These are phyloP conservation scores for Penicillium nordicum DNA, from an alignment of 2,329 filamentous ascomycete genomes.

Conservation along the genomic window DNA sequence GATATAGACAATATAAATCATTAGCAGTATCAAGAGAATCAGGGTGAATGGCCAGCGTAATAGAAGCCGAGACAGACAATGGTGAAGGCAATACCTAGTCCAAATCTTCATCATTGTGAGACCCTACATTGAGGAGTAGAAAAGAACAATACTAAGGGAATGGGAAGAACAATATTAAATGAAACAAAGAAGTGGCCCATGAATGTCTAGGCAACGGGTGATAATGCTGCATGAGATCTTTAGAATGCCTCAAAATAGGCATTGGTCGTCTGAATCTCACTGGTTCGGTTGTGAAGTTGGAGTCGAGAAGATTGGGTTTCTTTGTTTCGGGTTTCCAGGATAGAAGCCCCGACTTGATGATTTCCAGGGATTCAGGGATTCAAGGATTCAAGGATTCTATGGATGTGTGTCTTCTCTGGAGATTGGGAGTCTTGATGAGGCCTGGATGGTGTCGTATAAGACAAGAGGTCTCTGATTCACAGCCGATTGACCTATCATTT, in stretches of 20 bases:
- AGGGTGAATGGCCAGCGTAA: conserved; percentile 9
- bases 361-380: neutral
- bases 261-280: neutral
- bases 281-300: neutral
- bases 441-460: neutral
- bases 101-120: neutral
- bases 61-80: conserved; percentile 32
- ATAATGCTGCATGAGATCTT: conserved; percentile 1
- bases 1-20: neutral
- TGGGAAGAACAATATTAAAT: conserved; percentile 27
- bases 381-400: neutral
- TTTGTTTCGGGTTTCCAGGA: neutral
- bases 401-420: neutral
- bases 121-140: neutral
- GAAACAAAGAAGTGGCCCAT: conserved; percentile 4
- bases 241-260: neutral
- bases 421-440: neutral
- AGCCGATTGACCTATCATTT: neutral
- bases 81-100: neutral
- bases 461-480: neutral
- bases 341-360: neutral
- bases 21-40: neutral
- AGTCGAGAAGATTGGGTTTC: neutral
- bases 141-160: conserved; percentile 26
- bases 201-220: neutral